Conservation (phyloP, 768 basidiomycete species). For the Termitomyces bulborhizus region DNA sequence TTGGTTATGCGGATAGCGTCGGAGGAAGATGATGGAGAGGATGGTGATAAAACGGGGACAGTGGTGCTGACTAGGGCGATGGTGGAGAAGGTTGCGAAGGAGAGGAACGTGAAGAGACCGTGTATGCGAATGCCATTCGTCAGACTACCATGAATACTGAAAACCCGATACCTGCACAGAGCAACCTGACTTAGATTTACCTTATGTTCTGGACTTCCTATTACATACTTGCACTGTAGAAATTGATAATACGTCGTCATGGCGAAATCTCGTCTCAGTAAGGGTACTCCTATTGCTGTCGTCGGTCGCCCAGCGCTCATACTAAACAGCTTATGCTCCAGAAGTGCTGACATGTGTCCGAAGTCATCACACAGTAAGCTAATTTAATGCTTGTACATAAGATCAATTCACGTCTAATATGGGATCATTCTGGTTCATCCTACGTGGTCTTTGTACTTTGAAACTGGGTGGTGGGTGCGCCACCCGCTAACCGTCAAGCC, state of each 20-base stretch:
- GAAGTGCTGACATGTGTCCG: not conserved
- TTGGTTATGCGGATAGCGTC: slow-evolving; percentile 37
- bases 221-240: not conserved
- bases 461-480: not conserved
- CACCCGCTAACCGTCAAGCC: not conserved
- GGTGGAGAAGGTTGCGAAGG: slow-evolving; percentile 51
- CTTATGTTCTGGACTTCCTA: not conserved
- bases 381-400: not conserved
- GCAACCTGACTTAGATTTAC: not conserved
- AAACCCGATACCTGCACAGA: not conserved
- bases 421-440: not conserved
- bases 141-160: slow-evolving; percentile 34
- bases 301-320: not conserved
- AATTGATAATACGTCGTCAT: not conserved
- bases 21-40: slow-evolving; percentile 17
- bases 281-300: not conserved
- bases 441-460: not conserved
- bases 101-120: slow-evolving; percentile 66
- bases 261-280: not conserved
- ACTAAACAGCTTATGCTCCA: not conserved
- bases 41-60: slow-evolving; percentile 21
- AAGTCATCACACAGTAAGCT: not conserved
- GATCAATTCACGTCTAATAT: not conserved
- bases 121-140: slow-evolving; percentile 59
- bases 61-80: slow-evolving; percentile 36